phyloP scores from a whole-genome alignment of 2,329 filamentous ascomycete genomes.

The Sarocladiaceae sp. region DNA sequence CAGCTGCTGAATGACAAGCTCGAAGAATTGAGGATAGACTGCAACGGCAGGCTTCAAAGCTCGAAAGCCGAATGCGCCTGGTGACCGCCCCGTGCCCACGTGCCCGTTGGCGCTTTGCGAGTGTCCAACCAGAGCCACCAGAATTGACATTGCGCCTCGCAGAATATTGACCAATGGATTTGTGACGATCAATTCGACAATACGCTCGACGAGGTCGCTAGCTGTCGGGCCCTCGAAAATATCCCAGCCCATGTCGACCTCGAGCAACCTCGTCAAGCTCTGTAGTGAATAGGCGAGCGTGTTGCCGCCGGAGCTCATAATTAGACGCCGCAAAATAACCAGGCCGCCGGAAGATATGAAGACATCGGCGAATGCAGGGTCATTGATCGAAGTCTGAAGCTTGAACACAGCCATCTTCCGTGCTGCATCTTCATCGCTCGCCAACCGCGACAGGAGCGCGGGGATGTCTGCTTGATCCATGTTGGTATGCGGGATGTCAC shows the following conservation, averaged over 20 bases:
- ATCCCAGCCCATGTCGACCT: conserved; percentile 98
- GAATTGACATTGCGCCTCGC: conserved; percentile 91
- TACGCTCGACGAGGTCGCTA: conserved; percentile 66
- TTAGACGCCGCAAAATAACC: conserved; percentile 73
- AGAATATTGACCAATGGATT: conserved; percentile 97
- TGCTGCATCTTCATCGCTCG: conserved; percentile 77
- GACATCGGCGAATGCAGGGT: conserved; percentile 92
- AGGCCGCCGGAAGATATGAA: conserved; percentile 91
- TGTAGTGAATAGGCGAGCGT: conserved; percentile 94
- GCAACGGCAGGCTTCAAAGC: conserved; percentile 89
- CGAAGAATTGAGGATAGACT: conserved; percentile 88
- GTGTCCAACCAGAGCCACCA: conserved; percentile 88
- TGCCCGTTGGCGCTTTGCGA: conserved; percentile 50
- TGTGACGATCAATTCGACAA: conserved; percentile 89
- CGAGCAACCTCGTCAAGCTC: conserved; percentile 78
- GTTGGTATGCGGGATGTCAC: conserved; percentile 12
- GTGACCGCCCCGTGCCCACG: conserved; percentile 30
- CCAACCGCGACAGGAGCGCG: conserved; percentile 58
- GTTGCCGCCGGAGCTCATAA: conserved; percentile 83
- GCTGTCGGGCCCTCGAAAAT: conserved; percentile 62
- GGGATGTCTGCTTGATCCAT: conserved; percentile 68
- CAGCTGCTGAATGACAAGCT: conserved; percentile 86
- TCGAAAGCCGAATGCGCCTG: conserved; percentile 77
- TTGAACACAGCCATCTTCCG: conserved; percentile 99
- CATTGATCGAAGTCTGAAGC: conserved; percentile 89